Percentiles rank a stretch among this genome's conserved stretches.
Conservation (phyloP, 108 stramenopile genomes). For the Cyclotella cryptica region DNA sequence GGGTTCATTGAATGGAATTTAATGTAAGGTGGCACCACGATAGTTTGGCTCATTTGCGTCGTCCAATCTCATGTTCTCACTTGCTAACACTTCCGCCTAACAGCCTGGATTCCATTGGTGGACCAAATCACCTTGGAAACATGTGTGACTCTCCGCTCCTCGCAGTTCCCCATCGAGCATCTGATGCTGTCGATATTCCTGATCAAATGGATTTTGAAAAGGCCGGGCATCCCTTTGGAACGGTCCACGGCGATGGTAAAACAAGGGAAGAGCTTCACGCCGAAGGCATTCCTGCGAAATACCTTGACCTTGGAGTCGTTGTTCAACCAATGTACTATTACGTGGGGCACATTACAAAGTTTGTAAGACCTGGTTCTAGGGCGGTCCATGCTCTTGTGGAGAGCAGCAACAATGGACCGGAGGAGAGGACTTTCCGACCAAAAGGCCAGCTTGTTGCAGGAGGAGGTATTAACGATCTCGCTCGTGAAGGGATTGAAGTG, state of each 20-base stretch:
- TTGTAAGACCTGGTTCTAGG: slow-evolving; percentile 77
- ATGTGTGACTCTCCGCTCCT: slow-evolving; percentile 90
- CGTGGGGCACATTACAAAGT: slow-evolving; percentile 87
- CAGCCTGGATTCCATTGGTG: slow-evolving; percentile 81
- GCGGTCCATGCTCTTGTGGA: slow-evolving; percentile 72
- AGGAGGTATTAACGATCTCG: slow-evolving; percentile 82
- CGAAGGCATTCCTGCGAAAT: slow-evolving; percentile 74
- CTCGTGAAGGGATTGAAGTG: slow-evolving; percentile 82
- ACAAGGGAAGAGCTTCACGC: slow-evolving; percentile 86
- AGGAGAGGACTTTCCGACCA: slow-evolving; percentile 67
- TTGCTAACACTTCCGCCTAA: slow-evolving; percentile 12
- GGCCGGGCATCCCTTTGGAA: slow-evolving; percentile 63
- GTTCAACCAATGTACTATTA: slow-evolving; percentile 93
- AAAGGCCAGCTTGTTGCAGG: slow-evolving; percentile 72
- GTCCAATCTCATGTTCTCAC: background rate
- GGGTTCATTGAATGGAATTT: slow-evolving; percentile 96
- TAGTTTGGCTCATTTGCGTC: slow-evolving; percentile 11
- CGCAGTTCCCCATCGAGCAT: slow-evolving; percentile 84
- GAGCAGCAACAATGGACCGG: slow-evolving; percentile 41
- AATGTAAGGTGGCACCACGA: slow-evolving; percentile 46
- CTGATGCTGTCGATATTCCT: slow-evolving; percentile 42
- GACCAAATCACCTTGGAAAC: slow-evolving; percentile 94
- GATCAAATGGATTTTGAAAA: slow-evolving; percentile 69
- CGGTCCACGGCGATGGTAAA: slow-evolving; percentile 65
- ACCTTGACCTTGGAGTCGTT: slow-evolving; percentile 72